Evolutionary conservation across 1,284 basidiomycete genomes (phyloP).

Genomic region (Austropuccinia psidii): DNA sequence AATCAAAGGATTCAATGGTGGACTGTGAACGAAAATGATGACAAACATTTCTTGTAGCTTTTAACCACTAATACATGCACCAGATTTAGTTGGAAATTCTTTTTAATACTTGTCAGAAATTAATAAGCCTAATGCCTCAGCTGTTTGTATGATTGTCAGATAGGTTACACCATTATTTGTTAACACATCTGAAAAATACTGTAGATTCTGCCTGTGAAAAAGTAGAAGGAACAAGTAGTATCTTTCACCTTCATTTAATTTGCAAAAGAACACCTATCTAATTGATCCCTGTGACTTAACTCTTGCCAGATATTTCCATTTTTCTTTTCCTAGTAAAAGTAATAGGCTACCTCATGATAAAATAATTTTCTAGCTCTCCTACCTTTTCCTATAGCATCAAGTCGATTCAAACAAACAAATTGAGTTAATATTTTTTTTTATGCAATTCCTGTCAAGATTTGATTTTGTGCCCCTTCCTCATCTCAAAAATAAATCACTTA

Average conservation of each 20-base stretch:
- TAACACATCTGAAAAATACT: not conserved
- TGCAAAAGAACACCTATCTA: slow-evolving; percentile 48
- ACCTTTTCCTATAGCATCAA: not conserved
- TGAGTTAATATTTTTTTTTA: not conserved
- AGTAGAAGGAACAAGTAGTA: slow-evolving; percentile 50
- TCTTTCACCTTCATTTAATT: slow-evolving; percentile 47
- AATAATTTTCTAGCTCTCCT: not conserved
- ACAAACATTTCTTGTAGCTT: not conserved
- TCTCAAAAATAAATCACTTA: not conserved
- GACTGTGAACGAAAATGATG: not conserved
- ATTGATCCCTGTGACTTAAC: not conserved
- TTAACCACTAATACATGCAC: not conserved
- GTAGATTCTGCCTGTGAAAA: not conserved
- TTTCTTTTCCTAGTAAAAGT: not conserved
- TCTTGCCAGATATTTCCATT: not conserved
- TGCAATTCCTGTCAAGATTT: not conserved
- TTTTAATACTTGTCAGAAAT: not conserved
- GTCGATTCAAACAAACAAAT: not conserved
- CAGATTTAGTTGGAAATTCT: not conserved
- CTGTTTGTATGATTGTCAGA: not conserved
- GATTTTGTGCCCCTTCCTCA: not conserved
- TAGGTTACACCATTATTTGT: not conserved
- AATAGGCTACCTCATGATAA: not conserved
- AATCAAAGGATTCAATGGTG: not conserved
- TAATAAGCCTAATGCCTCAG: not conserved